A percentile compares a stretch with the other conserved stretches of the same genome.
phyloP scores from a whole-genome alignment of 2,329 filamentous ascomycete genomes.

The Xylariaceae sp. region DNA sequence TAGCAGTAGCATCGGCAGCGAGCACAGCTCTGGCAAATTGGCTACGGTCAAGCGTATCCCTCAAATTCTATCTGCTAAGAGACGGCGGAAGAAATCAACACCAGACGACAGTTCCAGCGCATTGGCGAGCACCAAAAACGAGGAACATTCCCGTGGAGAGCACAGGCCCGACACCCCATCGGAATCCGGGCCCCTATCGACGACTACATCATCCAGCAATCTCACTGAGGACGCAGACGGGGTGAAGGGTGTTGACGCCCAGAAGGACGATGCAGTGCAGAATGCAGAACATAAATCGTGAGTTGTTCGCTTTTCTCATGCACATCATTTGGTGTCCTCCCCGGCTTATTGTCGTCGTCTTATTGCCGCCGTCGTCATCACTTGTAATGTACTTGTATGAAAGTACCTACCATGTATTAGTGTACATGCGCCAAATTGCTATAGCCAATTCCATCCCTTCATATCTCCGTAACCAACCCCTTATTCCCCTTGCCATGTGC shows the following conservation, averaged over 20 bases:
- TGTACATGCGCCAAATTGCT: too few species aligned
- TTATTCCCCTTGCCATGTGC: conserved; percentile 2
- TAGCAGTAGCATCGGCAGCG: conserved; percentile 21
- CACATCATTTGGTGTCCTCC: neutral
- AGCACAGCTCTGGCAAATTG: conserved; percentile 18
- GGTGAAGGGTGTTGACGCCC: neutral
- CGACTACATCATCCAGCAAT: conserved; percentile 21
- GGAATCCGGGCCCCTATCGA: conserved; percentile 20
- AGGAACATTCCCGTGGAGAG: conserved; percentile 29
- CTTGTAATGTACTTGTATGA: neutral
- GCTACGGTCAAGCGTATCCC: conserved; percentile 39
- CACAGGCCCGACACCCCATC: conserved; percentile 24
- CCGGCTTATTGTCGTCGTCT: conserved; percentile 14
- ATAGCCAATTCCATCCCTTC: neutral
- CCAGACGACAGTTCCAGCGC: conserved; percentile 36
- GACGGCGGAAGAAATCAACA: conserved; percentile 42
- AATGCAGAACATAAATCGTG: conserved; percentile 34
- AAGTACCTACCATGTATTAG: too few species aligned
- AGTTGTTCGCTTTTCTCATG: conserved; percentile 18
- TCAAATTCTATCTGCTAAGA: conserved; percentile 44
- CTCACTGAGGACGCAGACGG: conserved; percentile 28
- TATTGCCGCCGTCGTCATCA: neutral
- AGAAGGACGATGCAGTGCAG: conserved; percentile 30
- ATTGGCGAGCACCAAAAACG: conserved; percentile 29
- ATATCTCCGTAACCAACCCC: neutral